Evolutionary conservation across 2,329 filamentous ascomycete genomes (phyloP), one percentile per base, ranked within the genome.

Genomic region (Biscogniauxia sp.): DNA sequence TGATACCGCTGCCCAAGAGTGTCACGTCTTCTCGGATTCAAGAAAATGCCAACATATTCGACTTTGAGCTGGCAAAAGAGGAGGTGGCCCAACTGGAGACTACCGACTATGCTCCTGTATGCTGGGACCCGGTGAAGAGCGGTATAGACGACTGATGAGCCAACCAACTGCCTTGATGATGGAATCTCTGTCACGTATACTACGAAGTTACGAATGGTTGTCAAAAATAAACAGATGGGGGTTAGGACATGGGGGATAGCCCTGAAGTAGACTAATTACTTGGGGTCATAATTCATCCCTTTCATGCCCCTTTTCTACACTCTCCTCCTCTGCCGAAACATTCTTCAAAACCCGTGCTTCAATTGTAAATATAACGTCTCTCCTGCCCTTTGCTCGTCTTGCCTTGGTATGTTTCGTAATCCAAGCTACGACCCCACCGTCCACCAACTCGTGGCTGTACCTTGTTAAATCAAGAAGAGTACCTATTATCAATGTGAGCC

Each of bases 1-100:
- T 85, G 73, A 81, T 90, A 37, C 89, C 89, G 53, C 77, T 93
- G 62, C 88, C 90, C 20, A 93, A 93, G 82, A 91, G 87, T 62
- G 88, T 89, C 55, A 89, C 84, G 4, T 82, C 86, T 0, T 84
- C 81, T 28, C 81, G 89, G 13, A 92, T 93, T 64, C 77, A 79
- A 61, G 83, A 87, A 71, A 93, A 93, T 68, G 74, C 81, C 0
- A 76, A 76, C 2, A 62, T 86, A 13, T 87, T 78, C 68, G 81
- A 84, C 67, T 87, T 87, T 70, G 79, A 84, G 69, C 68, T 87
- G 60, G 78, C 78, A 0, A 74, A 76, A n/a, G 81, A 81, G 52
- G 84, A 87, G 61, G 77, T 86, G 60, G 75, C 77, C 57, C 75
- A 73, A 53, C 64, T 87, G 23, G 77, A 81, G 59, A 83, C 80